Base-by-base conservation (phyloP, 257 asterid species). In the Jacaranda mimosifolia region DNA sequence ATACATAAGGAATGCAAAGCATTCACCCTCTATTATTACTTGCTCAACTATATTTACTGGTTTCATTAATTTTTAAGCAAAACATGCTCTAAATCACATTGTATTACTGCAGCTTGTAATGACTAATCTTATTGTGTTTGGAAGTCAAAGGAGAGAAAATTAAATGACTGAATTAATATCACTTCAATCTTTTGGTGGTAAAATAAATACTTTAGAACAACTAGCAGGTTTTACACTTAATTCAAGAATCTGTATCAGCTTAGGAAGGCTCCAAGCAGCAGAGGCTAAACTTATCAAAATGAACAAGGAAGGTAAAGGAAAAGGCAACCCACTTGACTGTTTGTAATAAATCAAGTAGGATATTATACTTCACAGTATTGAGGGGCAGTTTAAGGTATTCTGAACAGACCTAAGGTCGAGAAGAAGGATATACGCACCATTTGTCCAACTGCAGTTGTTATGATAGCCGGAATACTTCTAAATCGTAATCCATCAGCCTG, bases 391-490 rank as follows among this genome's bases (percentile, higher is more conserved):
- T 65, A 17, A 17, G 62, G 6, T 70, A 65, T 35, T 18, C 40
- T 21, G 49, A 56, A 73, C 15, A 46, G 13, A 14, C 10, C 14
- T 21, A 57, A 39, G 40, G 53, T 21, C 5, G 14, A 72, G 35
- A 59, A 70, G 70, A 66, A 80, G 53, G 66, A 39, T 35, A 68
- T 58, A 58, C 81, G 26, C 76, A 93, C 99, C 99, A 96, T 93
- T 83, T 93, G 97, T 77, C 94, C 97, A 81, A 87, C 89, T 62
- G 94, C 94, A 74, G 97, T 93, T 75, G 92, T 83, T 77, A 95
- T 49, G 67, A 87, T 76, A 78, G 90, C 83, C 17, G 97, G 97
- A 68, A 74, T 81, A 85, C 72, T 76, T 77, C 89, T 79, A 60
- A 72, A 85, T 52, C 80, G 85, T 75, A 91, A 83, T 40, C 87